A percentile compares a stretch with the other conserved stretches of the same genome.
Conservation (phyloP, 2,329 filamentous ascomycete species). For the Pseudocercospora musae region DNA sequence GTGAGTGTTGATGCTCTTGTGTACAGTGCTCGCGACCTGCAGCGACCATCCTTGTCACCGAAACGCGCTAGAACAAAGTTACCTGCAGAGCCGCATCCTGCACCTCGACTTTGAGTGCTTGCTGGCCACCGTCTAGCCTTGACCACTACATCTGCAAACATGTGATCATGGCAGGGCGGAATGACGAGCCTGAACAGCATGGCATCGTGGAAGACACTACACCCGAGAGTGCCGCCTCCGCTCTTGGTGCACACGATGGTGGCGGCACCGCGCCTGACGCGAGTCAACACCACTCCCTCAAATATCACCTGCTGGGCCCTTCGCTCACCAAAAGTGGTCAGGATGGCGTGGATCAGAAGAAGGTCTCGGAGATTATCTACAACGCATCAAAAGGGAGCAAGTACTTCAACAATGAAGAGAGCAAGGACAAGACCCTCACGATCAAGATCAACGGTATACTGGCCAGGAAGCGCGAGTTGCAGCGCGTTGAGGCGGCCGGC, state of each 20-base stretch:
- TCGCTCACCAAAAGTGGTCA: slow-evolving; percentile 93
- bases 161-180: not conserved
- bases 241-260: not conserved
- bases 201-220: not conserved
- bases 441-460: slow-evolving; percentile 80
- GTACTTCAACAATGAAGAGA: slow-evolving; percentile 89
- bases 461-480: slow-evolving; percentile 69
- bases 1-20: not conserved
- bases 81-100: not conserved
- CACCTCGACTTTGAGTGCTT: not conserved
- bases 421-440: slow-evolving; percentile 75
- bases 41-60: not conserved
- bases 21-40: not conserved
- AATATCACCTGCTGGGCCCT: slow-evolving; percentile 84
- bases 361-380: slow-evolving; percentile 95
- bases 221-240: not conserved
- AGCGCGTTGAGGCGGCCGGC: slow-evolving; percentile 60
- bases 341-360: slow-evolving; percentile 86
- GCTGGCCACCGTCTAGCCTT: not conserved
- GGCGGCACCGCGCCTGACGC: slow-evolving; percentile 11
- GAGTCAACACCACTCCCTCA: slow-evolving; percentile 63
- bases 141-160: not conserved
- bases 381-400: slow-evolving; percentile 95
- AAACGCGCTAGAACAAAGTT: not conserved
- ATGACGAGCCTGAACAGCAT: not conserved